Base-by-base conservation (phyloP, 2,329 filamentous ascomycete genomes). In the Balansia obtecta region DNA sequence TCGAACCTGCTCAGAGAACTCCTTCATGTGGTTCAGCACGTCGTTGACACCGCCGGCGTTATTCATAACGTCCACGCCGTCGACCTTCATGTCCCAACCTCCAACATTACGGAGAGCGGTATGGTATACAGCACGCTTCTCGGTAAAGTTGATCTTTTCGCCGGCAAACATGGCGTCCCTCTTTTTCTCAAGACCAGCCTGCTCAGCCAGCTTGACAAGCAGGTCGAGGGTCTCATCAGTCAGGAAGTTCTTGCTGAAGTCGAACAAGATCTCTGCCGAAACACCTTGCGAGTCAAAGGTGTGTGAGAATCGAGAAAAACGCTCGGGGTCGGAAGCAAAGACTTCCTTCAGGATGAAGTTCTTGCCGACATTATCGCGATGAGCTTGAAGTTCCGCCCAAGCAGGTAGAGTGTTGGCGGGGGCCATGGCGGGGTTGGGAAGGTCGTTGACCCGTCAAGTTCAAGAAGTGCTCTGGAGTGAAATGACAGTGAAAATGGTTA, bases 71-170 rank as follows among this genome's bases (percentile, higher is more conserved):
- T 94, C 91, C 71, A 89, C 75, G 55, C 90, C 91, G 58, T 96
- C 85, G 33, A 97, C 93, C 70, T 88, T 74, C 75, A 85, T 83
- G 27, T 78, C 82, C 78, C 87, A 82, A 66, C 87, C 89, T 67
- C 81, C 78, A 56, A 89, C 83, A 68, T 98, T 98, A 67, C 93
- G 86, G 64, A 98, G 79, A 46, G 93, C 93, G 59, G 88, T 80
- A 73, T 98, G 93, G 75, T 95, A 95, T 57, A 98, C 93, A 57
- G 93, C 93, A 57, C 93, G 85, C 66, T 91, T 77, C 77, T 98
- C 93, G 53, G 93, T 98, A 74, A 96, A 96, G 80, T 98, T 98
- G 77, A 98, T 97, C 79, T 94, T 91, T 65, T 97, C 88, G 60
- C 93, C 93, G 52, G 82, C 83, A 72, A 98, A 98, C 90, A 98